These are phyloP conservation scores for Nitzschia sp. DNA, from an alignment of 108 stramenopile species.

Conservation along the genomic window DNA sequence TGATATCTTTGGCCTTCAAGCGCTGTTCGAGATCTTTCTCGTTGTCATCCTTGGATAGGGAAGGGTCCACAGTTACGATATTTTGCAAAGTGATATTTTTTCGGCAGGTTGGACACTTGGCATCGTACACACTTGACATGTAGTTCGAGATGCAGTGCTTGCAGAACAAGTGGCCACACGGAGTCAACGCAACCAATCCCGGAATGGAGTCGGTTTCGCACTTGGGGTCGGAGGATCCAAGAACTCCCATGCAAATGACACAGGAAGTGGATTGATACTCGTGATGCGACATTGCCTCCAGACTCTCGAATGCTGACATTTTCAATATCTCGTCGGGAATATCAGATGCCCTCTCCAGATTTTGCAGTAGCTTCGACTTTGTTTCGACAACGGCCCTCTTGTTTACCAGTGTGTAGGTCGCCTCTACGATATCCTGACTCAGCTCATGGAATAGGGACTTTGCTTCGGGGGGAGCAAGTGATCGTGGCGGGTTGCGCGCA, in stretches of 20 bases:
- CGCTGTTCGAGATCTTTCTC: constrained; percentile 7
- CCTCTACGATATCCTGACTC: background rate
- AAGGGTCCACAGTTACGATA: constrained; percentile 35
- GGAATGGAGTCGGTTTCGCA: background rate
- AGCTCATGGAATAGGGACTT: background rate
- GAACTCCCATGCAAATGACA: background rate
- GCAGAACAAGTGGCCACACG: constrained; percentile 53
- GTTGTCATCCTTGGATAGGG: constrained; percentile 14
- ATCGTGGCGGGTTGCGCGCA: background rate
- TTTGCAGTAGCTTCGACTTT: background rate
- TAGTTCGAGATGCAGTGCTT: constrained; percentile 31
- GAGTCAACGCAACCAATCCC: constrained; percentile 31
- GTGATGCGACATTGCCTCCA: background rate
- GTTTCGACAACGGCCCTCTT: background rate
- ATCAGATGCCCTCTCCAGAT: background rate
- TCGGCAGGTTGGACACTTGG: constrained; percentile 42
- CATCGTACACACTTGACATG: background rate
- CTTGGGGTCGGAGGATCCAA: background rate
- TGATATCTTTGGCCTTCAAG: constrained; percentile 24
- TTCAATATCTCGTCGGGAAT: background rate
- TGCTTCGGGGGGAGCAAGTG: background rate
- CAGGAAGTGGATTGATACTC: background rate
- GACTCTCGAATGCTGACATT: background rate
- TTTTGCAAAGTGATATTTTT: constrained; percentile 23
- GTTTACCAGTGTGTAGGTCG: background rate